Evolutionary conservation across 2,329 filamentous ascomycete genomes (phyloP).

Genomic region (Ceratocystis smalleyi): DNA sequence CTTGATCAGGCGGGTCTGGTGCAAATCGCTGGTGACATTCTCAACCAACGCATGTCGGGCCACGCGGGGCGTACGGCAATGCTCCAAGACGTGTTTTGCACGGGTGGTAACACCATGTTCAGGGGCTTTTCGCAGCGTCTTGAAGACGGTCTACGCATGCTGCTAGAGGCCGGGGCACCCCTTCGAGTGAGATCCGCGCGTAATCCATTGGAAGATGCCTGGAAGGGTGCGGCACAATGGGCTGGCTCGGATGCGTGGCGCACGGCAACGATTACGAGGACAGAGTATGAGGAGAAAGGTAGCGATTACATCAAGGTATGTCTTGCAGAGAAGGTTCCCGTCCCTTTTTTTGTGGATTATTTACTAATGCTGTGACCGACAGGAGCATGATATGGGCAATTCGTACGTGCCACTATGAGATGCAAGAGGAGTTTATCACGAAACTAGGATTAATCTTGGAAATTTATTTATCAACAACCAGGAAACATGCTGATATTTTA

Average conservation of each 20-base stretch:
- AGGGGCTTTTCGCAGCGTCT: conserved; percentile 73
- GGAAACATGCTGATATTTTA: neutral
- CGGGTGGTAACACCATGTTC: conserved; percentile 84
- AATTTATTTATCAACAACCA: neutral
- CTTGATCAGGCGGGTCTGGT: conserved; percentile 86
- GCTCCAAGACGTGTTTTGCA: conserved; percentile 77
- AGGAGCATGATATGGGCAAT: conserved; percentile 53
- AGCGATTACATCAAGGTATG: conserved; percentile 76
- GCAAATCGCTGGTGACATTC: conserved; percentile 80
- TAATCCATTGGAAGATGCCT: conserved; percentile 73
- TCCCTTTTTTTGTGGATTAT: neutral
- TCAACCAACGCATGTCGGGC: conserved; percentile 60
- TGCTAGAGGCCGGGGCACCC: conserved; percentile 52
- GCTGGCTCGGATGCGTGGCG: conserved; percentile 46
- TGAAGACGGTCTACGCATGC: conserved; percentile 52
- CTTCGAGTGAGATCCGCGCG: conserved; percentile 57
- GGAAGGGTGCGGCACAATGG: conserved; percentile 86
- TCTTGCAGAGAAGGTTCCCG: conserved; percentile 19
- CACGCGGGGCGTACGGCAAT: conserved; percentile 48
- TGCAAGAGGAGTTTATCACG: neutral
- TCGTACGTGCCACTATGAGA: conserved; percentile 29
- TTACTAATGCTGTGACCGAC: conserved; percentile 21
- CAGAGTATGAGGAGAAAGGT: conserved; percentile 85
- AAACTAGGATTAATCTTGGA: neutral
- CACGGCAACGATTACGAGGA: conserved; percentile 52